Percentiles rank a stretch among this genome's conserved stretches.
Conservation (phyloP, 2,329 filamentous ascomycete genomes). For the Xylariales sp. region DNA sequence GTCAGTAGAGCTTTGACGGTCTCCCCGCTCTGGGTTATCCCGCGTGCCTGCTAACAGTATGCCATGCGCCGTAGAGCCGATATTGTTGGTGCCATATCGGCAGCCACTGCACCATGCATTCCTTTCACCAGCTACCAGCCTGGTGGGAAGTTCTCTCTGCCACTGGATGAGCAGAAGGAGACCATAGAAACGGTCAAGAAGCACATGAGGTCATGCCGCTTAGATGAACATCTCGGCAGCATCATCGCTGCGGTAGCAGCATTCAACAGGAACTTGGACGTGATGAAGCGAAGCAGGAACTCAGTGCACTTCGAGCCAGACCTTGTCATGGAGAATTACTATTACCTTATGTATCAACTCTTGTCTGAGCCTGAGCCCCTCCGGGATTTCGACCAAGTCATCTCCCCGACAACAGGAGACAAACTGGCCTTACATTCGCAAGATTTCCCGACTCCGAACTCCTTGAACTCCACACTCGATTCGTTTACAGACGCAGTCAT, state of each 20-base stretch:
- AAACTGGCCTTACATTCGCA: not conserved
- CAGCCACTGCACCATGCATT: slow-evolving; percentile 26
- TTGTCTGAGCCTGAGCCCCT: slow-evolving; percentile 7
- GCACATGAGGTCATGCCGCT: slow-evolving; percentile 17
- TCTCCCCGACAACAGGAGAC: not conserved
- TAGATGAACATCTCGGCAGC: slow-evolving; percentile 15
- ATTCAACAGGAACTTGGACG: slow-evolving; percentile 1
- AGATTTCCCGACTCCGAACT: not conserved
- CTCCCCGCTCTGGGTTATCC: too few species aligned
- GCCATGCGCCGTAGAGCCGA: slow-evolving; percentile 26
- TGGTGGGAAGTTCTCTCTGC: slow-evolving; percentile 13
- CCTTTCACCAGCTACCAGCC: slow-evolving; percentile 19
- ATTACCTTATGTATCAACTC: slow-evolving; percentile 7
- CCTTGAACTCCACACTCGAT: not conserved
- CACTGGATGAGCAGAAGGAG: slow-evolving; percentile 8
- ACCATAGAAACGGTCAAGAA: slow-evolving; percentile 10
- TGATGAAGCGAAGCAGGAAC: not conserved
- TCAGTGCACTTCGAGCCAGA: slow-evolving; percentile 2
- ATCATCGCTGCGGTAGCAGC: slow-evolving; percentile 19
- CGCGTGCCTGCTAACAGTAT: too few species aligned
- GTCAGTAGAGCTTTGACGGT: slow-evolving; percentile 12
- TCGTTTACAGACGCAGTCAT: slow-evolving; percentile 6
- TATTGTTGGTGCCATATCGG: slow-evolving; percentile 27
- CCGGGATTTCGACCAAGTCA: slow-evolving; percentile 2
- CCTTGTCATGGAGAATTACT: slow-evolving; percentile 9